These are phyloP conservation scores for Sisymbrium altissimum DNA, from an alignment of 345 rosid genomes.

Conservation along the genomic window DNA sequence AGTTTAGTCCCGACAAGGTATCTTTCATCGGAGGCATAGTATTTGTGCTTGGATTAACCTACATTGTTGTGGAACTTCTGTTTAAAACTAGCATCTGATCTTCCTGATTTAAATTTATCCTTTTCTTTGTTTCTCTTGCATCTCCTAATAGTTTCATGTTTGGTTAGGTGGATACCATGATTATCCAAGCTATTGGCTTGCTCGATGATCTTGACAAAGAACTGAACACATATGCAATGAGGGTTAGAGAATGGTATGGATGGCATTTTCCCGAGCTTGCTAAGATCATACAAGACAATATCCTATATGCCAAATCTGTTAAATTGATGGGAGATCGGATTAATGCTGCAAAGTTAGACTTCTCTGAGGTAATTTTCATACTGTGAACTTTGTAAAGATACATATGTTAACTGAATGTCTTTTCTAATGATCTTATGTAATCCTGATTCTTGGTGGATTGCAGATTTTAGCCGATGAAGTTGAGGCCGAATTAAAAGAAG, in stretches of 20 bases:
- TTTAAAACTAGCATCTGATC: background rate
- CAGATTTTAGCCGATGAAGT: conserved; percentile 53
- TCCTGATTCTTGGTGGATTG: background rate
- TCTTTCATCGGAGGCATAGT: background rate
- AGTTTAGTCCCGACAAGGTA: conserved; percentile 92
- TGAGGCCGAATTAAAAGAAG: conserved; percentile 71
- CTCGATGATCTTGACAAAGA: conserved; percentile 90
- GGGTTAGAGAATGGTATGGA: conserved; percentile 85
- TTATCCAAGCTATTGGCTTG: conserved; percentile 81
- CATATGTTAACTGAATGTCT: background rate
- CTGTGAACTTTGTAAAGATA: background rate
- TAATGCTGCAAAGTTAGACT: conserved; percentile 70
- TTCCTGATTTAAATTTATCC: background rate
- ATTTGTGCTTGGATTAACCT: background rate
- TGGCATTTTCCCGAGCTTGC: conserved; percentile 96
- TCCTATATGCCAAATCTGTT: conserved; percentile 66
- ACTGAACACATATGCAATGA: conserved; percentile 77
- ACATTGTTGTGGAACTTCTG: background rate
- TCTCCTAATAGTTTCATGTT: background rate
- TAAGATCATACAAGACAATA: conserved; percentile 72
- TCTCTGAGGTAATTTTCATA: conserved; percentile 53
- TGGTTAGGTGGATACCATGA: conserved; percentile 81
- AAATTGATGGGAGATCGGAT: conserved; percentile 70
- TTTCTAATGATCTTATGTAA: background rate
- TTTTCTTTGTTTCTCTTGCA: background rate